phyloP scores from a whole-genome alignment of 192 early-diverging fungal species.

The Ambispora gerdemannii region DNA sequence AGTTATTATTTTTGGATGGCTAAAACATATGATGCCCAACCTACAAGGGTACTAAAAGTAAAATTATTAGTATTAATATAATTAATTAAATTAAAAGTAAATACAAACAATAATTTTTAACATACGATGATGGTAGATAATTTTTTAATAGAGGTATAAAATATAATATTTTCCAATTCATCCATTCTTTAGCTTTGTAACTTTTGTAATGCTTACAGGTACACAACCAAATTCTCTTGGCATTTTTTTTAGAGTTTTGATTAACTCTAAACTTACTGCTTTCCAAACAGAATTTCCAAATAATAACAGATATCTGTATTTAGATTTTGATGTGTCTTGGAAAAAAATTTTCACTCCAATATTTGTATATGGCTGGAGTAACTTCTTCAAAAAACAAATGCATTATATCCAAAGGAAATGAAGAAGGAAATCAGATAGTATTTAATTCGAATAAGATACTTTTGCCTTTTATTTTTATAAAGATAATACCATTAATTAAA shows the following conservation, averaged over 20 bases:
- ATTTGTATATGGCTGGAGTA: background rate
- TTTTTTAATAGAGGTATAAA: too few relatives aligned
- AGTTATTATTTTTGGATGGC: too few relatives aligned
- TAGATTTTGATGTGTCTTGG: background rate
- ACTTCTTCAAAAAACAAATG: constrained; percentile 15
- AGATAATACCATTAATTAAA: too few relatives aligned
- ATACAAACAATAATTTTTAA: too few relatives aligned
- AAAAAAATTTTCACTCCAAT: constrained; percentile 1
- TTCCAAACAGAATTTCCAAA: background rate
- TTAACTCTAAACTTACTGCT: background rate
- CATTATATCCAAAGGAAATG: constrained; percentile 9
- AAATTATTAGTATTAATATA: too few relatives aligned
- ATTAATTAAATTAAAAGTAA: too few relatives aligned
- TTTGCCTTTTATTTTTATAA: too few relatives aligned
- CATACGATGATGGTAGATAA: too few relatives aligned
- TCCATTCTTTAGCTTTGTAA: too few relatives aligned
- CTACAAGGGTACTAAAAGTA: too few relatives aligned
- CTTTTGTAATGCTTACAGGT: background rate
- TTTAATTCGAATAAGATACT: background rate
- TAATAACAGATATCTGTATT: background rate
- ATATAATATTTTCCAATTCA: background rate
- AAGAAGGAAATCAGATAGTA: background rate
- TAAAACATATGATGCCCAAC: too few relatives aligned
- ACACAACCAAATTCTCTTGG: background rate
- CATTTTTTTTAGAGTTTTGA: background rate